These are phyloP conservation scores for Kandelia obovata DNA, from an alignment of 345 rosid species.

Conservation along the genomic window DNA sequence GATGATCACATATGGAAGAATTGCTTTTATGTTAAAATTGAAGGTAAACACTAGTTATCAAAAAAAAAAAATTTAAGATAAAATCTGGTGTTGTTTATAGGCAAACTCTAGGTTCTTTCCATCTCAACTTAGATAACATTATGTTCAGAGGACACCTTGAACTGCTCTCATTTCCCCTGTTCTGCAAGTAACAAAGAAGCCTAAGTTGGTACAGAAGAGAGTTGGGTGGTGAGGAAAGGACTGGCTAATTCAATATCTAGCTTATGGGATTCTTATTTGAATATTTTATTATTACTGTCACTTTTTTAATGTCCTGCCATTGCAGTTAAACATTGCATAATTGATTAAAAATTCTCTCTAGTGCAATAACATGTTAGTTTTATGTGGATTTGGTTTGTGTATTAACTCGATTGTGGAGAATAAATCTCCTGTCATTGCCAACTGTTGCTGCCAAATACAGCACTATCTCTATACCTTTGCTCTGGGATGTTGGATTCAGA, in stretches of 20 bases:
- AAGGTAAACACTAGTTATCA: too few relatives aligned
- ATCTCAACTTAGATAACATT: background rate
- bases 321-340: conserved; percentile 2
- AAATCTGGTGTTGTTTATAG: background rate
- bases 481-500: background rate
- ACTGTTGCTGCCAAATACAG: background rate
- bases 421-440: background rate
- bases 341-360: background rate
- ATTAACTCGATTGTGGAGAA: background rate
- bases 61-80: background rate
- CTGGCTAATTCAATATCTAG: too few relatives aligned
- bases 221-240: too few relatives aligned
- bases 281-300: background rate
- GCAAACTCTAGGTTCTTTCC: background rate
- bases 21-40: background rate
- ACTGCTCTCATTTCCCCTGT: background rate
- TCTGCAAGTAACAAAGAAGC: background rate
- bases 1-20: background rate
- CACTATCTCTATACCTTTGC: background rate
- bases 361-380: background rate
- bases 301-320: background rate
- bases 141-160: background rate
- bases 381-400: background rate
- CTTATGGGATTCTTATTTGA: too few relatives aligned
- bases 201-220: too few relatives aligned